A percentile compares a stretch with the other conserved stretches of the same genome.
These are phyloP conservation scores for Aureobasidium sp. DNA, from an alignment of 2,329 filamentous ascomycete genomes.

Conservation along the genomic window DNA sequence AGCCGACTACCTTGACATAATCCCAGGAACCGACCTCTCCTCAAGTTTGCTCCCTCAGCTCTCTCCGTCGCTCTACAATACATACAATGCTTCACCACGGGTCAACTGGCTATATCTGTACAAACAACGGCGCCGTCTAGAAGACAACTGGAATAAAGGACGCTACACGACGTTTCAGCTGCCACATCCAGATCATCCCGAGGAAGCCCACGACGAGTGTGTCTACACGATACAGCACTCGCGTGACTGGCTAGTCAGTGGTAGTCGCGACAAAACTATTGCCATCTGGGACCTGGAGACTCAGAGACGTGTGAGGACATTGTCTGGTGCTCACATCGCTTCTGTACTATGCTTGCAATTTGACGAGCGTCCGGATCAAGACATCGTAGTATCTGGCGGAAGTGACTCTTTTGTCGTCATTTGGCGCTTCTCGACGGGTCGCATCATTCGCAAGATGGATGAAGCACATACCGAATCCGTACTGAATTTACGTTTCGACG, in stretches of 20 bases:
- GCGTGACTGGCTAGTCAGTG: conserved; percentile 79
- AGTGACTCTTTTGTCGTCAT: conserved; percentile 19
- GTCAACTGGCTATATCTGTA: conserved; percentile 93
- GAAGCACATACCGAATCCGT: conserved; percentile 84
- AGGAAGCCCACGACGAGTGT: conserved; percentile 83
- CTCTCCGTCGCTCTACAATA: neutral
- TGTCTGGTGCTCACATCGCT: conserved; percentile 63
- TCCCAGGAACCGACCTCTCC: neutral
- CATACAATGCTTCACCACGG: neutral
- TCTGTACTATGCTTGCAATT: conserved; percentile 95
- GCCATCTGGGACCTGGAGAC: conserved; percentile 86
- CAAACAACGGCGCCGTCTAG: conserved; percentile 72
- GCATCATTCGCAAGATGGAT: conserved; percentile 66
- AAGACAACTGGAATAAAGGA: conserved; percentile 84
- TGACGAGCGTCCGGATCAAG: conserved; percentile 63
- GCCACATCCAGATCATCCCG: conserved; percentile 69
- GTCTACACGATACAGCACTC: conserved; percentile 93
- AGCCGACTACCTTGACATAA: neutral
- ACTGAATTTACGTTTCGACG: conserved; percentile 86
- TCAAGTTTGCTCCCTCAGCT: neutral
- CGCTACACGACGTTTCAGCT: conserved; percentile 81
- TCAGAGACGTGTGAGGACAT: conserved; percentile 42
- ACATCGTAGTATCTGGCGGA: conserved; percentile 21
- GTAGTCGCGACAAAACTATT: conserved; percentile 80
- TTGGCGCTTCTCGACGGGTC: conserved; percentile 58